Percentiles rank a stretch among this genome's conserved stretches.
Conservation (phyloP, 257 asterid species). For the Solanum ossicruentum region DNA sequence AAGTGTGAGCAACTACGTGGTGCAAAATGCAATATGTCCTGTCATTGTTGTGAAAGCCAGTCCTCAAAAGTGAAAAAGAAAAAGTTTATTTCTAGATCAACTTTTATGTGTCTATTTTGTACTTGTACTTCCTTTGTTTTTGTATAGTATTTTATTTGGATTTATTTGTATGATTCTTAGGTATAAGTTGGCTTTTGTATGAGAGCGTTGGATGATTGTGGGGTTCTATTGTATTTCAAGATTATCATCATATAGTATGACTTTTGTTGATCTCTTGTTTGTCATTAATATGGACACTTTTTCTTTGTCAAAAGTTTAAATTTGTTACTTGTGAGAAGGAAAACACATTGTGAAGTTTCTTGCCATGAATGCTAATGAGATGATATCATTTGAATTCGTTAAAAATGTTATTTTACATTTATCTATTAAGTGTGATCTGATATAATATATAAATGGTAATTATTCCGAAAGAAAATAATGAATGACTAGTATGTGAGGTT, state of each 20-base stretch:
- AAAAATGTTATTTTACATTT: no score
- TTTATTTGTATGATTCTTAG: no score
- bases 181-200: not conserved
- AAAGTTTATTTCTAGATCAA: not conserved
- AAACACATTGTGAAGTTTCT: no score
- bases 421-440: no score
- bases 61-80: not conserved
- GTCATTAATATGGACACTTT: no score
- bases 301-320: no score
- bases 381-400: no score
- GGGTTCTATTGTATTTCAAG: not conserved
- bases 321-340: no score
- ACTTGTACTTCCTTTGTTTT: not conserved
- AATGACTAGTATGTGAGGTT: no score
- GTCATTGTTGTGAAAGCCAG: slow-evolving; percentile 64
- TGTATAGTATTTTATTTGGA: not conserved
- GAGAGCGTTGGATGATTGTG: not conserved
- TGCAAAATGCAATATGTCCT: slow-evolving; percentile 65
- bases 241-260: not conserved
- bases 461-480: no score
- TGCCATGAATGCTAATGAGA: no score
- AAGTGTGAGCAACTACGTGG: slow-evolving; percentile 77
- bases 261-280: not conserved
- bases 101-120: not conserved
- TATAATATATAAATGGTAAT: no score